phyloP scores from a whole-genome alignment of 768 basidiomycete species.

The Lactarius psammicola region DNA sequence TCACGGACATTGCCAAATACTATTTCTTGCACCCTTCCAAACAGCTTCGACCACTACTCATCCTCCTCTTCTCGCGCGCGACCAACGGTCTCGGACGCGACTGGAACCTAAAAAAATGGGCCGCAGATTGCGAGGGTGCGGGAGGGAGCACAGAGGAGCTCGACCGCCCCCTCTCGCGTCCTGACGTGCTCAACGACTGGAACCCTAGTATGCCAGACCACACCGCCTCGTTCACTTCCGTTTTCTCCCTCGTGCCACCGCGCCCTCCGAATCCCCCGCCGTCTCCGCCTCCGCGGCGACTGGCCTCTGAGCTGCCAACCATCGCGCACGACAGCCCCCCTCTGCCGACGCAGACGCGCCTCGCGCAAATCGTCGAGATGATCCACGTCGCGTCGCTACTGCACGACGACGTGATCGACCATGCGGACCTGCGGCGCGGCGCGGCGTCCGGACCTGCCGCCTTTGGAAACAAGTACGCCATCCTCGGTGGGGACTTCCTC shows the following conservation, averaged over 20 bases:
- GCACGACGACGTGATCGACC: constrained; percentile 88
- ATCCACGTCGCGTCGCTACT: constrained; percentile 93
- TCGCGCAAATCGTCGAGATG: constrained; percentile 98
- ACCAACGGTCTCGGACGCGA: constrained; percentile 82
- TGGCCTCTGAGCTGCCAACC: constrained; percentile 34
- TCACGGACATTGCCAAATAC: constrained; percentile 85
- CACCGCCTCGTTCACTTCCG: constrained; percentile 60
- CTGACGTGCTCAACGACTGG: constrained; percentile 87
- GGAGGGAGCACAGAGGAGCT: constrained; percentile 58
- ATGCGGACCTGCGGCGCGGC: constrained; percentile 67
- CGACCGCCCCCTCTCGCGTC: constrained; percentile 73
- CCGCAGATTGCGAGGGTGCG: constrained; percentile 55
- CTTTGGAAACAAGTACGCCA: constrained; percentile 90
- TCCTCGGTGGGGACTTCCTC: constrained; percentile 94
- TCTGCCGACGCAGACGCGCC: constrained; percentile 85
- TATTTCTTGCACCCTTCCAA: constrained; percentile 90
- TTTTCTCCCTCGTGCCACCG: constrained; percentile 52
- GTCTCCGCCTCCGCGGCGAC: constrained; percentile 37
- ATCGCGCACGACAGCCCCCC: constrained; percentile 41
- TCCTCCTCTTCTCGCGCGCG: constrained; percentile 86
- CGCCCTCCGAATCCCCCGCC: constrained; percentile 39
- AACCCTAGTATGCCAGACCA: constrained; percentile 85
- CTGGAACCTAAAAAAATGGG: constrained; percentile 62
- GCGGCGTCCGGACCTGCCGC: constrained; percentile 65
- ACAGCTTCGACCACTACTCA: constrained; percentile 85